Base-by-base conservation (phyloP, 441 rosid species). In the Manihot esculenta region DNA sequence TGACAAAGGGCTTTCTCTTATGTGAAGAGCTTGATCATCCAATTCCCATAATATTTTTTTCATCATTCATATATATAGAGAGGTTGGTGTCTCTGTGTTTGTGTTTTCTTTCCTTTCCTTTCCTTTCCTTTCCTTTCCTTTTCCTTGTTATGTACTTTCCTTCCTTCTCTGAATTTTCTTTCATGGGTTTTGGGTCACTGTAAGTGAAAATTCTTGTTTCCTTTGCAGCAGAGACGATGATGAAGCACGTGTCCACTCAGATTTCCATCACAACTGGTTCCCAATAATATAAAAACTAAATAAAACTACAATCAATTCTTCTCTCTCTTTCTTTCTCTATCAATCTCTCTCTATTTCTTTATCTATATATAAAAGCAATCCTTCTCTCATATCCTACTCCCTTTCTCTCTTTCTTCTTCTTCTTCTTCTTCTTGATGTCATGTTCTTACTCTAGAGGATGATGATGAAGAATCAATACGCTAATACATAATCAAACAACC, bases 231-330 rank as follows among this genome's bases (percentile, higher is more conserved):
- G 72, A 79, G 81, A 79, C 79, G 89, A 84, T 91, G 76, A 84
- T 85, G 89, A 85, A 82, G 82, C 93, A 88, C 90, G 93, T 91
- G 91, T 79, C 78, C 83, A 79, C 79, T 83, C 81, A 69, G 83
- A 80, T 85, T 84, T 78, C 81, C 83, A 77, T 82, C 87, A 75
- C 80, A 83, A 74, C 84, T 83, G 89, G 90, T 88, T 82, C 81
- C 80, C 66, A 69, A 79, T 68, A n/a, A 66, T 74, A 66, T 82
- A 84, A 47, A 53, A 60, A 71, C 41, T 41, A 57, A 49, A 14
- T 41, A 57, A 49, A 14, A 66, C 59, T 59, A 64, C 78, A 74
- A 77, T 84, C 69, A 17, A 62, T 60, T 74, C 71, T 62, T 69
- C 68, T 75, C 75, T 73, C 53, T 68, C 72, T 75, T 20, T 35